Conservation (phyloP, 768 basidiomycete genomes). For the Phlegmacium glaucopus region DNA sequence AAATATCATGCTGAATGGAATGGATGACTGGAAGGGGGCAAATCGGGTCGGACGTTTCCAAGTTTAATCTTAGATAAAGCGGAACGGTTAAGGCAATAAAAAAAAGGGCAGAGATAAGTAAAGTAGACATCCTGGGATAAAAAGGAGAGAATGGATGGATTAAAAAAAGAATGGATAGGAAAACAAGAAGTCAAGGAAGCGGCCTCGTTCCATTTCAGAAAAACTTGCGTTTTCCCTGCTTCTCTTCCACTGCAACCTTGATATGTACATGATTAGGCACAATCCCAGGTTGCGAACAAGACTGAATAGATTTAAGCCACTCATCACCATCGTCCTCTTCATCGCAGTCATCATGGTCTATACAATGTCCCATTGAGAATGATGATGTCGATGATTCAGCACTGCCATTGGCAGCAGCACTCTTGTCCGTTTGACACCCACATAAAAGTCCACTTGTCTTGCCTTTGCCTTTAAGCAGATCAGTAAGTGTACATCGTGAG, state of each 20-base stretch:
- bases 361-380: conserved; percentile 41
- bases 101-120: not conserved
- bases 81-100: too few relatives aligned
- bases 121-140: not conserved
- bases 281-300: conserved; percentile 55
- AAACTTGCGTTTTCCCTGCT: conserved; percentile 63
- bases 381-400: conserved; percentile 11
- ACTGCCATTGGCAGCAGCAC: conserved; percentile 20
- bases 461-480: conserved; percentile 79
- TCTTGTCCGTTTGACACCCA: conserved; percentile 48
- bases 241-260: conserved; percentile 73
- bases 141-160: not conserved
- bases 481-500: conserved; percentile 88
- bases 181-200: not conserved
- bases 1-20: not conserved
- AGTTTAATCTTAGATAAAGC: not conserved
- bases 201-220: conserved; percentile 41
- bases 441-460: conserved; percentile 77
- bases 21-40: not conserved
- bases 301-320: conserved; percentile 76
- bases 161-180: not conserved
- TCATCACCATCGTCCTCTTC: conserved; percentile 77
- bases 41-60: not conserved
- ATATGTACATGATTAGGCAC: conserved; percentile 63
- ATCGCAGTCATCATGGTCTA: conserved; percentile 63